Base-by-base conservation (phyloP, 2,329 filamentous ascomycete genomes). In the Fusarium sp. region DNA sequence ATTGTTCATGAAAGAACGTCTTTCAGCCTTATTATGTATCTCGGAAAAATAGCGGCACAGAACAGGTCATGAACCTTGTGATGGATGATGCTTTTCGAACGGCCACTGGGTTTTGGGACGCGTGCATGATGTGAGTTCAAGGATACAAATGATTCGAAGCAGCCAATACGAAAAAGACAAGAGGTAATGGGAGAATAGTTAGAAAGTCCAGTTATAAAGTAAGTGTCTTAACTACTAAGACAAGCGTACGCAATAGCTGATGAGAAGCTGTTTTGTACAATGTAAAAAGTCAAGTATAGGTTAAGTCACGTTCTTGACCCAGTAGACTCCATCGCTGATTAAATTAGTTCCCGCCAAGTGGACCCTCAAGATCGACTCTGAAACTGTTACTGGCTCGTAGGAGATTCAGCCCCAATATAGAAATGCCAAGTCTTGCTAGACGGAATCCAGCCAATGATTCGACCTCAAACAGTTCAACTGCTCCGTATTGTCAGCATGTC, bases 131-230 rank as follows among this genome's bases (percentile, higher is more conserved):
- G 20, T 3, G 3, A 20, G 20, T 20, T 20, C n/a, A n/a, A n/a
- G n/a, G 20, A 20, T 3, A 20, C 20, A 20, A 20, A 20, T 12
- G 10, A 29, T 12, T 29, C 12, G 7, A 13, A 30, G 5, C 12
- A 13, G 6, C 5, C 4, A 2, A 2, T 6, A 6, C 10, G 11
- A 13, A 2, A 30, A 6, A 2, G 5, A 5, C 29, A 30, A 30
- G 5, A 30, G 29, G 4, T 13, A 3, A 30, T 13, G 29, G 0
- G 13, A 13, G 7, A 2, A 30, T 1, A 13, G 5, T 30, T 30
- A 30, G 12, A 6, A 30, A 30, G 2, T 4, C 29, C 5, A 7
- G 12, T 7, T 13, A 13, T 13, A 13, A 30, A 30, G 4, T 30
- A 1, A 29, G 12, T 12, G 25, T 27, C 27, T 29, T 29, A 6